Base-by-base conservation (phyloP, 306 rosid species). In the Glycine soja region DNA sequence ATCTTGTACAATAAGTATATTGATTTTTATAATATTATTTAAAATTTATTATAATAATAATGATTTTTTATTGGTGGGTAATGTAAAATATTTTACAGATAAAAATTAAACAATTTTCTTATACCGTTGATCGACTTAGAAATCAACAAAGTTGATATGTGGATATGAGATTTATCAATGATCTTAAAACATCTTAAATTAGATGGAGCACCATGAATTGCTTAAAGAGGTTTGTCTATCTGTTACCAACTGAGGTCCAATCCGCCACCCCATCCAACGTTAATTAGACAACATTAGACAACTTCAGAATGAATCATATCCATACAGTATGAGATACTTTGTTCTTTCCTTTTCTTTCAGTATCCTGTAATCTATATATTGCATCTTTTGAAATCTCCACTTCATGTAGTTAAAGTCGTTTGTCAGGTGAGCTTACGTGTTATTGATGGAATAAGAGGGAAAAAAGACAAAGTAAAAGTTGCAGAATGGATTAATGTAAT, bases 361-460 rank as follows among this genome's bases (percentile, higher is more conserved):
- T 61, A 36, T 77, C 32, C n/a, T 32, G 8, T 30, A 9, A 57
- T 46, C 56, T 48, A 5, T 24, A 24, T 24, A 24, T 46, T 70
- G 30, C 30, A 24, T 1, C 30, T 24, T 24, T 24, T 24, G 30
- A 24, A 24, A 24, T 77, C 80, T 56, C 48, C 38, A 42, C 42
- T 50, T 11, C 80, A 53, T 80, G 79, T 72, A 58, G 75, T 84
- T 68, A 50, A 36, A 62, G 63, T 53, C 13, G 54, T 80, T 81
- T 85, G 79, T 53, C 69, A 42, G 46, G 6, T 40, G 47, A 50
- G 42, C 9, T 45, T 12, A 46, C 61, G 18, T 5, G 40, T 36
- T 36, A 67, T 40, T 75, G 3, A 36, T 36, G 0, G 2, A 36
- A 36, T 36, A 24, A 24, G 30, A 24, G 30, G 30, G 30, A 24